Conservation (phyloP, 345 rosid species). For the Noccaea caerulescens region DNA sequence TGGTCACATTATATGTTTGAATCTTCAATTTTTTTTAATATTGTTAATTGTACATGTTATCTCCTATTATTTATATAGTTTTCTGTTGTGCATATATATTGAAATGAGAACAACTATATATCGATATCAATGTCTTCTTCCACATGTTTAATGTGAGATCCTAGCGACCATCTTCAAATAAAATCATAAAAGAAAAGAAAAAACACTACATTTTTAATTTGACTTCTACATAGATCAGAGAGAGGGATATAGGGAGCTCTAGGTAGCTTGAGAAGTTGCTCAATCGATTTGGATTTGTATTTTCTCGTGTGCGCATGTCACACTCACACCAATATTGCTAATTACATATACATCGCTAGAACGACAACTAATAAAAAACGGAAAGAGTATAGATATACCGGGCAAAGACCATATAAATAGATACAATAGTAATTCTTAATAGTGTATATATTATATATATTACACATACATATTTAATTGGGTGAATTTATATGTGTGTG, state of each 20-base stretch:
- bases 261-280: constrained; percentile 31
- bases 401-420: background rate
- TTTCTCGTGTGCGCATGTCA: constrained; percentile 25
- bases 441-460: background rate
- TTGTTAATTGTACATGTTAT: constrained; percentile 1
- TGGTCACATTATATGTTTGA: constrained; percentile 31
- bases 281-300: constrained; percentile 35
- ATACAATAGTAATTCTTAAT: background rate
- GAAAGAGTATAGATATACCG: no score
- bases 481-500: no score
- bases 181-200: background rate
- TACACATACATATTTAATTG: no score
- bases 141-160: constrained; percentile 39
- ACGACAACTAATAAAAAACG: no score
- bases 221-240: background rate
- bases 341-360: background rate
- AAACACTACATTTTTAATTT: background rate
- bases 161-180: background rate
- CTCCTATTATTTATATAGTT: constrained; percentile 19
- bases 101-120: constrained; percentile 24
- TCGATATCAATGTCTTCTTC: constrained; percentile 31
- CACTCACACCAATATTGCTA: constrained; percentile 7
- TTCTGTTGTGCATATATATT: background rate
- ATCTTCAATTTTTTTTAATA: background rate
- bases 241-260: background rate